These are phyloP conservation scores for Haematococcus lacustris DNA, from an alignment of 139 green algal genomes.

Conservation along the genomic window DNA sequence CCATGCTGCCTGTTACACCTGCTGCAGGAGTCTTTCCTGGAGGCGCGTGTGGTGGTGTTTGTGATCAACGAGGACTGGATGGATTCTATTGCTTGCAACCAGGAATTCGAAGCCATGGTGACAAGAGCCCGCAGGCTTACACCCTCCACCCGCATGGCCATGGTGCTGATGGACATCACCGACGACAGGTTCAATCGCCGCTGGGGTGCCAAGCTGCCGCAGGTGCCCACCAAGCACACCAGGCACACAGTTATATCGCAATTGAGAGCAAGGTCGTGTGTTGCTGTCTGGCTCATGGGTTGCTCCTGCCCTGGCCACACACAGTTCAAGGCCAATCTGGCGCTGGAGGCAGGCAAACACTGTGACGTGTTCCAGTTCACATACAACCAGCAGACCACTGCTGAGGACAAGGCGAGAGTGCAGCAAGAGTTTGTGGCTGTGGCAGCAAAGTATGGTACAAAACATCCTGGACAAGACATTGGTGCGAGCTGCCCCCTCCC, in stretches of 20 bases:
- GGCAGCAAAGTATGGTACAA: neutral
- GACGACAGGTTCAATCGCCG: constrained; percentile 7
- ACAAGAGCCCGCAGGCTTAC: neutral
- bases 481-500: no score
- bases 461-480: no score
- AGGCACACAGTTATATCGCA: no score
- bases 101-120: constrained; percentile 17
- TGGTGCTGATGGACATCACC: constrained; percentile 16
- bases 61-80: constrained; percentile 21
- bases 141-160: neutral
- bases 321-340: constrained; percentile 4
- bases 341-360: constrained; percentile 1
- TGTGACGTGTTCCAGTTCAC: neutral
- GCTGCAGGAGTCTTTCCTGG: constrained; percentile 16
- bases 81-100: constrained; percentile 17
- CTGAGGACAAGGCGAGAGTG: neutral
- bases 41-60: constrained; percentile 12
- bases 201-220: neutral
- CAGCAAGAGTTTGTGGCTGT: neutral
- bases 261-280: no score
- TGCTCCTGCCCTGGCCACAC: neutral
- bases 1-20: no score
- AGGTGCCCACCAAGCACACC: no score
- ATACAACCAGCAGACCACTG: constrained; percentile 3
- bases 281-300: constrained; percentile 6